A percentile compares a stretch with the other conserved stretches of the same genome.
phyloP scores from a whole-genome alignment of 345 rosid species.

The Gynandropsis gynandra region DNA sequence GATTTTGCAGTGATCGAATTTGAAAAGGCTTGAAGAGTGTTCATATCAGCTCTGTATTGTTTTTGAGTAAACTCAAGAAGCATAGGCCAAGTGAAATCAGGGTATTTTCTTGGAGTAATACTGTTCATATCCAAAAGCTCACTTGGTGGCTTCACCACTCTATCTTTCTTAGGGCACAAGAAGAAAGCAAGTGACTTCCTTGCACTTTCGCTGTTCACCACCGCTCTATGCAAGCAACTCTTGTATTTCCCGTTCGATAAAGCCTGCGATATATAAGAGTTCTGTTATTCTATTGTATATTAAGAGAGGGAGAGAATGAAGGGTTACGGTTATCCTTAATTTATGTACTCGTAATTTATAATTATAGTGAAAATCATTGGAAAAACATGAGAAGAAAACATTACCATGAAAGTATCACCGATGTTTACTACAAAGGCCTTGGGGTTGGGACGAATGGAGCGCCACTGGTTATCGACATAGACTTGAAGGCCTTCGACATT shows the following conservation, averaged over 20 bases:
- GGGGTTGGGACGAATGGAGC: slow-evolving; percentile 61
- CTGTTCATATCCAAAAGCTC: slow-evolving; percentile 50
- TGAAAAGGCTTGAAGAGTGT: slow-evolving; percentile 58
- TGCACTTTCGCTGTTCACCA: slow-evolving; percentile 66
- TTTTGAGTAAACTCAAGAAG: slow-evolving; percentile 78
- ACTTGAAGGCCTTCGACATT: slow-evolving; percentile 97
- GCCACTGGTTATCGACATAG: slow-evolving; percentile 76
- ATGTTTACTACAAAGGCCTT: slow-evolving; percentile 71
- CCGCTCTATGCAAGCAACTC: slow-evolving; percentile 94
- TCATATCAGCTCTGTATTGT: slow-evolving; percentile 89
- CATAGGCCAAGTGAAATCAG: slow-evolving; percentile 84
- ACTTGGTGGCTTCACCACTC: slow-evolving; percentile 66
- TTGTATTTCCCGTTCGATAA: slow-evolving; percentile 77
- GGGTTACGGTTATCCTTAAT: too few species aligned
- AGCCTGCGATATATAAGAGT: slow-evolving; percentile 39
- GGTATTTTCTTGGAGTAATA: slow-evolving; percentile 51
- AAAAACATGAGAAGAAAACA: background rate
- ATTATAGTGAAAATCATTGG: too few species aligned
- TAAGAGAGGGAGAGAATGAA: too few species aligned
- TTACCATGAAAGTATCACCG: too few species aligned
- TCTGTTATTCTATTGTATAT: background rate
- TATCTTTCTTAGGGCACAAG: slow-evolving; percentile 72
- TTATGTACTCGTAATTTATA: too few species aligned
- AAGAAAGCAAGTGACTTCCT: slow-evolving; percentile 97
- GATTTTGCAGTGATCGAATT: slow-evolving; percentile 36